Evolutionary conservation across 1,284 basidiomycete species (phyloP).

Genomic region (Coniophora puteana): DNA sequence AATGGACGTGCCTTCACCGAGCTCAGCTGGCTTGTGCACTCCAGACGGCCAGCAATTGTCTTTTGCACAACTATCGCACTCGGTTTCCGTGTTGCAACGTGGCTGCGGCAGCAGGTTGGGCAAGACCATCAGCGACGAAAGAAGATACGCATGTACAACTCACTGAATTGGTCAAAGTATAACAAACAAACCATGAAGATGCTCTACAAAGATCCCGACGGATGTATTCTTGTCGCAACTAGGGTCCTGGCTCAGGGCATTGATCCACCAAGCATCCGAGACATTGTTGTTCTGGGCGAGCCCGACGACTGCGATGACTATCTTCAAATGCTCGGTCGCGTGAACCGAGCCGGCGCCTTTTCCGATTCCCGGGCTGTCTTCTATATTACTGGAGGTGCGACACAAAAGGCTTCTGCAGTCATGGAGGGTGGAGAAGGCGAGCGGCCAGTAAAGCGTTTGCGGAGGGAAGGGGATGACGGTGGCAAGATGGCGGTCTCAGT

Average conservation of each 20-base stretch:
- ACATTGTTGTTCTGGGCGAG: conserved; percentile 19
- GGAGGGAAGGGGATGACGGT: background rate
- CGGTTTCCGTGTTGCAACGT: conserved; percentile 17
- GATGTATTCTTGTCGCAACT: too few relatives aligned
- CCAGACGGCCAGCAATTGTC: too few relatives aligned
- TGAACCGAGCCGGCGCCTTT: background rate
- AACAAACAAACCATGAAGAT: too few relatives aligned
- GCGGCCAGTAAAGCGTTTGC: conserved; percentile 6
- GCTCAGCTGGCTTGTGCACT: conserved; percentile 11
- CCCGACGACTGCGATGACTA: conserved; percentile 19
- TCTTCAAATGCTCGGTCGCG: conserved; percentile 20
- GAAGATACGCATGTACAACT: too few relatives aligned
- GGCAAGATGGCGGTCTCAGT: conserved; percentile 15
- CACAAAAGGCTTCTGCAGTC: conserved; percentile 7
- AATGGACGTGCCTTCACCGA: conserved; percentile 10
- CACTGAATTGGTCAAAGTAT: too few relatives aligned
- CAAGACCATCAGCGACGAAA: too few relatives aligned
- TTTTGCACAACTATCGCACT: conserved; percentile 23
- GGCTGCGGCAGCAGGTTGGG: too few relatives aligned
- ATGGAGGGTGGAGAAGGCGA: conserved; percentile 1
- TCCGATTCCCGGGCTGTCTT: conserved; percentile 10
- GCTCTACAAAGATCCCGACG: too few relatives aligned
- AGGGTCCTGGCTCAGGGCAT: too few relatives aligned
- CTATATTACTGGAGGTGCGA: conserved; percentile 12
- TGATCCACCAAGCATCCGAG: conserved; percentile 12